A percentile compares a stretch with the other conserved stretches of the same genome.
Evolutionary conservation across 176 grass and related monocot genomes (phyloP).

Genomic region (Stipa capillata): DNA sequence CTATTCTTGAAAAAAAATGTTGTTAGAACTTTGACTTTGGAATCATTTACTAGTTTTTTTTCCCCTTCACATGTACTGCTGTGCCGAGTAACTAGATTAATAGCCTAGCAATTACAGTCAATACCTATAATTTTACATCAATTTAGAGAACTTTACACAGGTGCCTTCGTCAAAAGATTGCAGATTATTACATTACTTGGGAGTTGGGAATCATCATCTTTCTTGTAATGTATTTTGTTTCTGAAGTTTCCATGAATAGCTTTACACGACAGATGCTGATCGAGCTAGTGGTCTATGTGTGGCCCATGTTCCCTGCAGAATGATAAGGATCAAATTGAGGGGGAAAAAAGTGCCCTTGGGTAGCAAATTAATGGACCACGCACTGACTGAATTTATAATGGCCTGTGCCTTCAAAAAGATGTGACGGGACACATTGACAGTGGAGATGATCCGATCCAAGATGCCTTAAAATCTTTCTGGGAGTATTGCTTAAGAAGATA

Average conservation of each 20-base stretch:
- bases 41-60: not conserved
- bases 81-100: not conserved
- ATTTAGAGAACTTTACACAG: not conserved
- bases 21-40: constrained; percentile 6
- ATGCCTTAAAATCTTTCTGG: not conserved
- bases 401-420: not conserved
- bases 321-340: constrained; percentile 13
- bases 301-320: not conserved
- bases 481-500: constrained; percentile 1
- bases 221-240: not conserved
- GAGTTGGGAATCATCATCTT: not conserved
- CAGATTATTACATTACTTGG: not conserved
- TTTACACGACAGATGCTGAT: constrained; percentile 9
- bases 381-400: not conserved
- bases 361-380: not conserved
- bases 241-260: not conserved
- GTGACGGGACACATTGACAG: not conserved
- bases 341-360: not conserved
- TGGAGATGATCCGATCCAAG: not conserved
- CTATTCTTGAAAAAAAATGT: not conserved
- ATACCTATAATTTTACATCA: not conserved
- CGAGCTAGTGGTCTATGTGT: not conserved
- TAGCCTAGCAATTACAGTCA: not conserved
- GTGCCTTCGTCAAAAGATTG: not conserved
- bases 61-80: no score